Conservation (phyloP, 352 stramenopile genomes). For the Pythium dissotocum region DNA sequence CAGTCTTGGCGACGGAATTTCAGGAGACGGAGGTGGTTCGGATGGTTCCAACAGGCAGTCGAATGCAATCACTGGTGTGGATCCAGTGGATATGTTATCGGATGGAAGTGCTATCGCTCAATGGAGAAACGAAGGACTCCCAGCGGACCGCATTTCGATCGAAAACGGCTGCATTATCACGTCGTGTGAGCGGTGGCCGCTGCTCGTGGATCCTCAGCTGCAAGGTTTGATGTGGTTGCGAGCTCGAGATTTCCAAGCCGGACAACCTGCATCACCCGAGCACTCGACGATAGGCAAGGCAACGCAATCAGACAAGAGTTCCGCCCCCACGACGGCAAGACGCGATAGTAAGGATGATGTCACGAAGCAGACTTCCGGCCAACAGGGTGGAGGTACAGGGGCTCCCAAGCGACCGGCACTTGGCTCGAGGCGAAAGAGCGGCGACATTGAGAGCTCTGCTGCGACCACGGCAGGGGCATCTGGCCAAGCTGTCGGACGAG, state of each 20-base stretch:
- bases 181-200: conserved; percentile 84
- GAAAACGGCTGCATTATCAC: conserved; percentile 93
- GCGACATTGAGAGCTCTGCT: not conserved
- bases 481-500: not conserved
- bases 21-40: conserved; percentile 3
- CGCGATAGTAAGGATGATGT: not conserved
- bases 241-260: conserved; percentile 46
- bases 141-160: conserved; percentile 89
- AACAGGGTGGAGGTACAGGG: not conserved
- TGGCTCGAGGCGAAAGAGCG: not conserved
- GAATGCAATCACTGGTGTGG: conserved; percentile 37
- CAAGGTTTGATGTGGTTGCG: conserved; percentile 90
- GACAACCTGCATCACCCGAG: not conserved
- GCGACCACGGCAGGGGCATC: not conserved
- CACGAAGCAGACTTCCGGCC: not conserved
- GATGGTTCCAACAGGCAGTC: not conserved
- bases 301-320: not conserved
- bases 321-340: not conserved
- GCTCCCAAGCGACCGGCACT: not conserved
- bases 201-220: conserved; percentile 90
- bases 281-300: not conserved
- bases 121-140: conserved; percentile 92
- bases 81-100: conserved; percentile 87
- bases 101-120: conserved; percentile 82
- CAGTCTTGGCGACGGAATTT: not conserved